Evolutionary conservation across 2,329 filamentous ascomycete species (phyloP), one percentile per base, ranked within the genome.

Genomic region (Aspergillus melleus): DNA sequence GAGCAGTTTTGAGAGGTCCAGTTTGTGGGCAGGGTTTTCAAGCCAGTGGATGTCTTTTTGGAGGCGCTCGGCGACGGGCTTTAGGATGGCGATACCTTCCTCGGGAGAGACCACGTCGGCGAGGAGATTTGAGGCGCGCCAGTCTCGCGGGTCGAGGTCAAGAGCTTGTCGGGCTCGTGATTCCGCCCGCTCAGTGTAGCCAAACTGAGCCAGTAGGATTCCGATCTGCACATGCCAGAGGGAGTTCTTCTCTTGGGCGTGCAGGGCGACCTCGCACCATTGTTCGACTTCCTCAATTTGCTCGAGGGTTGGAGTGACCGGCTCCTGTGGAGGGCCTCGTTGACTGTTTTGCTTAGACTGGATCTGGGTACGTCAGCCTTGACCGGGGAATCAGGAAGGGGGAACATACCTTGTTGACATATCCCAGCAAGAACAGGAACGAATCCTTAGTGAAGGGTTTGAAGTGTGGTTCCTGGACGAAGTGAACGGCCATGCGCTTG

Each of bases 181-280:
- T 36, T 68, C 63, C 1, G 64, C 60, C 46, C 69, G 59, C 3
- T 53, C 36, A 9, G 55, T 26, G 36, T 61, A 59, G 24, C 39
- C 22, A 49, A 64, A 68, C 11, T 52, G 46, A 11, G 62, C 52
- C 11, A 69, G 55, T 10, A 68, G 61, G 46, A 59, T 61, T 8
- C 64, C 70, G 57, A 72, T 66, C 49, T 71, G 64, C 1, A 63
- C 61, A 19, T 68, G 53, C 65, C 65, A 66, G 2, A 64, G 36
- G 11, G 62, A 56, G 52, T 66, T 59, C 32, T 56, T 51, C 26
- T 5, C 49, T n/a, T 61, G 49, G 14, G 60, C 44, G 5, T 36
- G 26, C 3, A 63, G 49, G 12, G 56, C 47, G 11, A 20, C 54
- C 8, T 44, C 52, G 5, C 59, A 53, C 61, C 65, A 68, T 39